Evolutionary conservation across 2,329 filamentous ascomycete genomes (phyloP).

Genomic region (Gliomastix tumulicola): DNA sequence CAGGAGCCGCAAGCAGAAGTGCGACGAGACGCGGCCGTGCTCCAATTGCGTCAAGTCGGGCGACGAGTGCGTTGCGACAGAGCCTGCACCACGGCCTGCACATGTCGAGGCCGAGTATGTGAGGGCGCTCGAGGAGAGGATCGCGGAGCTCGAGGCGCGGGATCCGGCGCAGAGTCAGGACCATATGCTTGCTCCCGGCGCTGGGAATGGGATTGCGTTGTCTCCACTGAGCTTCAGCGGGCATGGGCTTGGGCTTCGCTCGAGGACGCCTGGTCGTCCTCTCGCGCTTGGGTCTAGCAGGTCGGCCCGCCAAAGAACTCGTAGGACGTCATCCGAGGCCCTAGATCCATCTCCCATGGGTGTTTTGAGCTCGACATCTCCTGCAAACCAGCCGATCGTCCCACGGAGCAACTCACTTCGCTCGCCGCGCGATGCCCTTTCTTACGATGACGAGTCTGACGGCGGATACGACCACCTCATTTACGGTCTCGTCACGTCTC

Average conservation of each 20-base stretch:
- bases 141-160: slow-evolving; percentile 9
- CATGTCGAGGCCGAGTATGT: slow-evolving; percentile 10
- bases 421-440: slow-evolving; percentile 3
- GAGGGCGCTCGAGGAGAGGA: slow-evolving; percentile 9
- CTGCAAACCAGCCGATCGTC: not conserved
- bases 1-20: slow-evolving; percentile 14
- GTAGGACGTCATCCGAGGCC: no score
- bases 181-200: slow-evolving; percentile 6
- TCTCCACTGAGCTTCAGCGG: no score
- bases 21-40: slow-evolving; percentile 13
- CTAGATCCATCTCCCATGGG: not conserved
- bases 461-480: slow-evolving; percentile 5
- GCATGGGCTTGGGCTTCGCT: no score
- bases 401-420: slow-evolving; percentile 4
- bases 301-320: not conserved
- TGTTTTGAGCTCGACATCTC: slow-evolving; percentile 1
- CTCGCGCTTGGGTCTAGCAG: not conserved
- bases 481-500: slow-evolving; percentile 4
- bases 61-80: slow-evolving; percentile 10
- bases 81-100: slow-evolving; percentile 8
- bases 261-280: not conserved
- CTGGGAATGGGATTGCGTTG: not conserved
- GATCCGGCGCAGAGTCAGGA: slow-evolving; percentile 11
- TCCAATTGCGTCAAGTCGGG: slow-evolving; percentile 14
- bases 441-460: slow-evolving; percentile 5